Evolutionary conservation across 176 grass and related monocot genomes (phyloP), one percentile per base, ranked within the genome.

Genomic region (Carex kokanica): DNA sequence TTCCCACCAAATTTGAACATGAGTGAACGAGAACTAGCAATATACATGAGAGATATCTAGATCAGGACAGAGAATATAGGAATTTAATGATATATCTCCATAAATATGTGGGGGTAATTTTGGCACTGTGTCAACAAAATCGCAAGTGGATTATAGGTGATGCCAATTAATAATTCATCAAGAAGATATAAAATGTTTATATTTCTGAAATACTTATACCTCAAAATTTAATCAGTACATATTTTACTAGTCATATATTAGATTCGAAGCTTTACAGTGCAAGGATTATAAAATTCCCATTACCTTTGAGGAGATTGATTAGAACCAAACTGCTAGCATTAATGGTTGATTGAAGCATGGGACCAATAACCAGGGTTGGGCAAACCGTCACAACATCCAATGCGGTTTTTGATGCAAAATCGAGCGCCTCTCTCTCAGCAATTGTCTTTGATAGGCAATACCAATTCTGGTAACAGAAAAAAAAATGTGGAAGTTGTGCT

Each of bases 341-440:
- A 16, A 90, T 34, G 2, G 84, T 89, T 21, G 86, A 79, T 36
- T 95, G 93, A 55, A 95, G 93, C 74, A 86, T 79, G 5, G 93
- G 90, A 0, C 90, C 93, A n/a, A 89, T 21, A 20, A 95, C 21
- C 65, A 81, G 20, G 3, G 84, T 66, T 20, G 93, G 88, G 17
- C 90, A 92, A 61, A 95, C 85, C 41, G 90, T 92, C 21, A 92
- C 88, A 0, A 92, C 66, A 83, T 92, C 82, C 75, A 92, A 14
- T 15, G 71, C 81, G 13, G 62, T 40, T 60, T 32, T 86, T 21
- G 38, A 75, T 0, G 78, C 84, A 84, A 64, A 88, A 0, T 83
- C 67, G 57, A 68, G 15, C 0, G 92, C 88, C 88, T 85, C 88
- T 51, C 86, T 91, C 43, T 94, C 89, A 18, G 85, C 90, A 29